Evolutionary conservation across 1,139 yeast species (phyloP), one percentile per base, ranked within the genome.

Genomic region (Saccharomyces hybrid): DNA sequence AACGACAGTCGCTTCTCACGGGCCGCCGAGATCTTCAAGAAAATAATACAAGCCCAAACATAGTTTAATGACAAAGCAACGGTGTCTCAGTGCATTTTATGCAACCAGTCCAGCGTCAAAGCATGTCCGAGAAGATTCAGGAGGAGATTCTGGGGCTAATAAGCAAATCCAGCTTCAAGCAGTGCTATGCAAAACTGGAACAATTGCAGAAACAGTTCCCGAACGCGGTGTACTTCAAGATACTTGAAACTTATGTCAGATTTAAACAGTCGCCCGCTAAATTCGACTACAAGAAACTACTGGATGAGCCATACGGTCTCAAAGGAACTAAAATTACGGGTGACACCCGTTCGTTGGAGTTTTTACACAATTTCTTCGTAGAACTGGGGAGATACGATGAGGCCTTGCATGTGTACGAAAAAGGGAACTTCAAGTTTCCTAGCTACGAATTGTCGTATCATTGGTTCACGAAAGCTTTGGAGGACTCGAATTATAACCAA

Each of bases 211-310:
- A 56, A 23, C 62, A 58, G 48, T 65, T 55, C 34, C 67, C 70
- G 9, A 63, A 62, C 27, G 57, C 67, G 2, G 54, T 62, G 5
- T 66, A 60, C 51, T 56, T 62, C 14, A 58, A 56, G 46, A 53
- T 65, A 1, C 50, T 68, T 34, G 70, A 67, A 38, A 53, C 61
- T 4, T 68, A 66, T 50, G 66, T 59, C 26, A 63, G 57, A 48
- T 68, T 61, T 47, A 61, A 57, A 44, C 70, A 66, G 48, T 61
- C 65, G 6, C 69, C 70, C 1, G 47, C 48, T 4, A 66, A 66
- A 51, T 67, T 62, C 50, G 50, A 60, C 48, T 63, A 57, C 28
- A 64, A 61, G 4, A 31, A 48, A 1, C 49, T 55, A 11, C 48
- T 66, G 46, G 59, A 61, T 2, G 53, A 51, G 1, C 52, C 57